These are phyloP conservation scores for Camellia oleifera DNA, from an alignment of 179 eudicot genomes.

Conservation along the genomic window DNA sequence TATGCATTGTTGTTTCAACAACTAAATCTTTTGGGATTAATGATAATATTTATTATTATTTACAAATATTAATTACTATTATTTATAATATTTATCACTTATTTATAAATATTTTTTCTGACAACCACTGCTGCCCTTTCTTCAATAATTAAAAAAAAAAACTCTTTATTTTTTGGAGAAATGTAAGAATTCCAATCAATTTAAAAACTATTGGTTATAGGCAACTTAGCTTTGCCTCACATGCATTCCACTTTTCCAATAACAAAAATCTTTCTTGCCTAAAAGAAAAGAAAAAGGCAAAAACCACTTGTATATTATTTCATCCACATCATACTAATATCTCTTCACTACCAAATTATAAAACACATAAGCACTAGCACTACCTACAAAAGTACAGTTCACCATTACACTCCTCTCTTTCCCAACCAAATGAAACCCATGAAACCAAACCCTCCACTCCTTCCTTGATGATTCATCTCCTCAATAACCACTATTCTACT, in stretches of 20 bases:
- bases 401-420: not conserved
- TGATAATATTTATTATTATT: too few relatives aligned
- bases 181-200: too few relatives aligned
- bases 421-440: not conserved
- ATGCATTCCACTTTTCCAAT: slow-evolving; percentile 50
- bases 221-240: slow-evolving; percentile 40
- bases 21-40: too few relatives aligned
- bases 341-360: not conserved
- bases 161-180: too few relatives aligned
- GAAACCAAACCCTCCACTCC: not conserved
- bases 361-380: not conserved
- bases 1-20: too few relatives aligned
- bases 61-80: too few relatives aligned
- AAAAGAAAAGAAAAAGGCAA: slow-evolving; percentile 55
- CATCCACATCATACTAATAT: slow-evolving; percentile 16
- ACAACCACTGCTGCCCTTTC: too few relatives aligned
- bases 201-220: not conserved
- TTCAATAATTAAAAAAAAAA: too few relatives aligned
- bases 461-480: not conserved
- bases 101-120: too few relatives aligned
- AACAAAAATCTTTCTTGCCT: slow-evolving; percentile 36
- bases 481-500: not conserved
- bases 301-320: slow-evolving; percentile 18
- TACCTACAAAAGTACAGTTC: too few relatives aligned
- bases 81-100: too few relatives aligned